Evolutionary conservation across 345 rosid species (phyloP), one percentile per base, ranked within the genome.

Genomic region (Euclidium syriacum): DNA sequence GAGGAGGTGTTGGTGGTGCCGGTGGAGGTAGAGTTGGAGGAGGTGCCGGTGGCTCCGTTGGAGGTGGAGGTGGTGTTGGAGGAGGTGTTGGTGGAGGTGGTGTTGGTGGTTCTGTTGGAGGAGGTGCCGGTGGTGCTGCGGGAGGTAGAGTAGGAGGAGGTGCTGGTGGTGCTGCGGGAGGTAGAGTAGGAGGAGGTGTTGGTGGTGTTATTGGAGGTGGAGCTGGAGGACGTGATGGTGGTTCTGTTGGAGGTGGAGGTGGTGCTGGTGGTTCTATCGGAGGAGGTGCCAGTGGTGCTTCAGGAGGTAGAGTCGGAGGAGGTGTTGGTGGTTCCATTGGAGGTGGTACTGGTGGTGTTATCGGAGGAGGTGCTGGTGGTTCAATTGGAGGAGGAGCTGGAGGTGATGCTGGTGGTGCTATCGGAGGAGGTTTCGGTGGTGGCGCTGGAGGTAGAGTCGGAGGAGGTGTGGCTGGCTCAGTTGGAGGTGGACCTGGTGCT

Each of bases 21-120:
- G 57, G 4, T 1, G 43, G 6, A 3, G 42, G 4, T 3, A 4
- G 29, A 0, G 58, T 6, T 0, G 15, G 25, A 34, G 12, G 60
- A 3, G 35, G 38, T 1, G n/a, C 1, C 0, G 44, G 30, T 0
- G 12, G 10, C 10, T 16, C 10, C 1, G n/a, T n/a, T n/a, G n/a
- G n/a, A n/a, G n/a, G n/a, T 1, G 30, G 16, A 1, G 30, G 59
- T 0, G 72, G 40, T 52, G 72, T 66, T 65, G 74, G 71, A 25
- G 69, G 20, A 30, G 75, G 15, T 54, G 81, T 38, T 1, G 77
- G 77, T 10, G 77, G 71, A 24, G 72, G 53, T 23, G 27, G 58
- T 16, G 42, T 30, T 2, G 12, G 55, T 3, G 19, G 0, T 0
- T 35, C 12, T 22, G 56, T 24, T 3, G 55, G 11, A 2, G 68